Conservation (phyloP, 2,329 filamentous ascomycete species). For the Botrytis elliptica region DNA sequence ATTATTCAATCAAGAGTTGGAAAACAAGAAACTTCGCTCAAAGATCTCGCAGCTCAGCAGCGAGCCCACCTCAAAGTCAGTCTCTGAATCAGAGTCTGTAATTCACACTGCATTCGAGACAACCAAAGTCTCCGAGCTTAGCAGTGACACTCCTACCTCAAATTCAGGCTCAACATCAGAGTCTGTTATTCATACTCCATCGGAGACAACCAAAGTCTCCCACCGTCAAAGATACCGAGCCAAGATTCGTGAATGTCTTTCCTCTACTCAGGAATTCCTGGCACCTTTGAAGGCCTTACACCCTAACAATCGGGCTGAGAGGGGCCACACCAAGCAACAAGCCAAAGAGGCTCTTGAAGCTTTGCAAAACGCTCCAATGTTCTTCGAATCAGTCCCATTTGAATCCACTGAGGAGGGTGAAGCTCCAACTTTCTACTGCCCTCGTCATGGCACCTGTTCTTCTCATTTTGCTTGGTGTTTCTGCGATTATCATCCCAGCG, state of each 20-base stretch:
- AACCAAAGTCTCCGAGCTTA: background rate
- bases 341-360: background rate
- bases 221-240: background rate
- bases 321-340: background rate
- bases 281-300: slow-evolving; percentile 6
- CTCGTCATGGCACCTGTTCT: background rate
- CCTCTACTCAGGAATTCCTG: slow-evolving; percentile 10
- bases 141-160: background rate
- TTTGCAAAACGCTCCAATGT: background rate
- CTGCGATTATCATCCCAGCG: background rate
- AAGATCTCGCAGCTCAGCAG: background rate
- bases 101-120: background rate
- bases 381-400: slow-evolving; percentile 1
- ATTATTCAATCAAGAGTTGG: background rate
- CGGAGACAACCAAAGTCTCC: background rate
- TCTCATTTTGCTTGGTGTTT: background rate
- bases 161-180: background rate
- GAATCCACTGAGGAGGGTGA: slow-evolving; percentile 1
- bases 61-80: background rate
- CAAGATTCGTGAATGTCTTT: background rate
- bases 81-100: background rate
- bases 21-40: background rate
- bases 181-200: background rate
- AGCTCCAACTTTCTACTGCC: background rate
- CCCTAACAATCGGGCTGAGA: slow-evolving; percentile 14